Conservation (phyloP, 192 early-diverging fungal species). For the Dissophora globulifera region DNA sequence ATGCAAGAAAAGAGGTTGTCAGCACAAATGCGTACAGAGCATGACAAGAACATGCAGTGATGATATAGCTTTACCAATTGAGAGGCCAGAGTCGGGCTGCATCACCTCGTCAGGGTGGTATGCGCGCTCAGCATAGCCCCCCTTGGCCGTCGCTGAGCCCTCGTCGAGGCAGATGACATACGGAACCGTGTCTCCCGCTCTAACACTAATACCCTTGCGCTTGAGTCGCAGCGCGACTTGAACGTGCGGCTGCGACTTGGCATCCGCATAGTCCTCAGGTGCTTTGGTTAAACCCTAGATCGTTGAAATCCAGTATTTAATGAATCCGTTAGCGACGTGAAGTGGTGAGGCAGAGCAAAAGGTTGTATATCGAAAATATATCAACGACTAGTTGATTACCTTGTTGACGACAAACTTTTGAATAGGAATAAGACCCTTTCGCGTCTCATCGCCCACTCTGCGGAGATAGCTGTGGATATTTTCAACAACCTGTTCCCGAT, state of each 20-base stretch:
- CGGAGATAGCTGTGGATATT: slow-evolving; percentile 82
- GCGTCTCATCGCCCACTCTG: slow-evolving; percentile 75
- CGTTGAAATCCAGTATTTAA: too few relatives aligned
- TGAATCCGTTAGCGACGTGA: too few relatives aligned
- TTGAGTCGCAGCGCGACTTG: slow-evolving; percentile 90
- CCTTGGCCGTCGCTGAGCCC: slow-evolving; percentile 31
- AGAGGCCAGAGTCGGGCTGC: slow-evolving; percentile 58
- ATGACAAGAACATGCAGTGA: too few relatives aligned
- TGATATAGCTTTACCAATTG: slow-evolving; percentile 50
- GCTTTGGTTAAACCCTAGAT: slow-evolving; percentile 85
- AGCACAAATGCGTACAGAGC: too few relatives aligned
- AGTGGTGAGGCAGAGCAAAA: too few relatives aligned
- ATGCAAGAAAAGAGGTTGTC: neutral
- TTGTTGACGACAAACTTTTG: slow-evolving; percentile 95
- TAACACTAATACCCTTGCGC: slow-evolving; percentile 69
- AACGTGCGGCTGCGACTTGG: slow-evolving; percentile 92
- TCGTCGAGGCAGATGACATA: slow-evolving; percentile 85
- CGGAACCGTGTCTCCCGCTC: slow-evolving; percentile 91
- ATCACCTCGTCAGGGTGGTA: slow-evolving; percentile 86
- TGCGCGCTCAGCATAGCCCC: slow-evolving; percentile 76
- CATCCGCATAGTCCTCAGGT: slow-evolving; percentile 90
- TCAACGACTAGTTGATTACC: too few relatives aligned
- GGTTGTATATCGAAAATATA: too few relatives aligned
- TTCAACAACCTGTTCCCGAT: slow-evolving; percentile 77
- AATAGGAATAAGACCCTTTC: slow-evolving; percentile 72